Evolutionary conservation across 1,139 yeast species (phyloP), one percentile per base, ranked within the genome.

Genomic region (Yamadazyma aaseri): DNA sequence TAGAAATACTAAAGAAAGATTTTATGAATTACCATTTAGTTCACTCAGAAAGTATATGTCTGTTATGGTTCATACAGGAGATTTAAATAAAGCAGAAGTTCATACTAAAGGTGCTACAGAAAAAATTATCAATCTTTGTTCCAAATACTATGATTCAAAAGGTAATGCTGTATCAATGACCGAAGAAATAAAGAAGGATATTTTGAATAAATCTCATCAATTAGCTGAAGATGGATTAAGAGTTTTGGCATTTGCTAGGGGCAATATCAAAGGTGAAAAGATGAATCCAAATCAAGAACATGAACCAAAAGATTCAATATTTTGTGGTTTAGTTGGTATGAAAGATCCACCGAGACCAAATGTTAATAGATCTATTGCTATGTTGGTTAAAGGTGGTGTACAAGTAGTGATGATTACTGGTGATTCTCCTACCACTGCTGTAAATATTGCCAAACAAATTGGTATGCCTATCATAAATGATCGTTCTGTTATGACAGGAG

Each of bases 321-420:
- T 90, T 52, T 75, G 86, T 49, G 98, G 98, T 5, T 63, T 92
- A 30, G 70, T 86, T 45, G 97, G 96, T 37, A 87, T 92, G 95
- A 86, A 86, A 49, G 97, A 92, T 61, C 98, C 98, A 9, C 98
- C 97, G 36, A 76, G 97, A 53, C 82, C 90, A 7, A 81, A 83
- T 41, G 97, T 89, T 5, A 73, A 76, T 33, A 65, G 71, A 37
- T 81, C 96, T 2, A 76, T 92, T 41, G 74, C 85, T 12, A 67
- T 79, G 43, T 71, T 92, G 41, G 73, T 87, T 71, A 80, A 80
- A 51, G 96, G 97, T 42, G 96, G 97, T 33, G 97, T 92, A 26
- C 95, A 87, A 55, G 89, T 92, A 11, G 85, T 92, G 34, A 92
- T 92, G 97, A 90, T 92, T 47, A 92, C 98, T 13, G 98, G 98